Evolutionary conservation across 805 yeast genomes (phyloP), one percentile per base, ranked within the genome.

Genomic region (Suhomyces sp.): DNA sequence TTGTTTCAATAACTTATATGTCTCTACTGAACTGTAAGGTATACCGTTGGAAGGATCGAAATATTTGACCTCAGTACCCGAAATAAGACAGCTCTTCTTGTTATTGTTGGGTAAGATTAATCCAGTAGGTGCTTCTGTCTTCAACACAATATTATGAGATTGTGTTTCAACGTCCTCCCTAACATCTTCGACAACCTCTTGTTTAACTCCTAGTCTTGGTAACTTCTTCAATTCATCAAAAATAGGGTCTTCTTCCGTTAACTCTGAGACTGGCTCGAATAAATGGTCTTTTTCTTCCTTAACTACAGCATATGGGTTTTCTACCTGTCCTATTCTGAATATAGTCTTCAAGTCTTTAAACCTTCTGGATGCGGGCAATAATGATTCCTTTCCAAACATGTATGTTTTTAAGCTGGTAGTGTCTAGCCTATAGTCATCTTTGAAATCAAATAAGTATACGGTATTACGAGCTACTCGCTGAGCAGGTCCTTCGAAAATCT

Each of bases 21-120:
- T 86, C 46, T 87, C 92, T 55, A 90, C 88, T 57, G 86, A 86
- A 48, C 86, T 80, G 69, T 94, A 94, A 1, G 97, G 96, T 49
- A 94, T 81, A 36, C 96, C 96, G 27, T 87, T 84, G 36, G 82
- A 78, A 0, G 98, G 98, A 73, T 93, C 98, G 57, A 87, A 85
- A 68, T 90, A 93, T 62, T 83, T 80, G 15, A 94, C 96, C 46
- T 84, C 85, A 48, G 80, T 80, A 2, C 96, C 96, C 2, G 90
- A 84, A 44, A 92, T 84, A 24, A 86, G 73, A 77, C 97, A 87
- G 61, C 78, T 69, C 69, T 83, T 80, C 67, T 83, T 85, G 49
- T 78, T 77, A 27, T 88, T 90, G 66, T 78, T 88, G 41, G 90
- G 87, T 53, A 87, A 72, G 57, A 85, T 81, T 29, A 87, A 83